Base-by-base conservation (phyloP, 371 early-diverging fungal genomes). In the Paraphysoderma sedebokerense region DNA sequence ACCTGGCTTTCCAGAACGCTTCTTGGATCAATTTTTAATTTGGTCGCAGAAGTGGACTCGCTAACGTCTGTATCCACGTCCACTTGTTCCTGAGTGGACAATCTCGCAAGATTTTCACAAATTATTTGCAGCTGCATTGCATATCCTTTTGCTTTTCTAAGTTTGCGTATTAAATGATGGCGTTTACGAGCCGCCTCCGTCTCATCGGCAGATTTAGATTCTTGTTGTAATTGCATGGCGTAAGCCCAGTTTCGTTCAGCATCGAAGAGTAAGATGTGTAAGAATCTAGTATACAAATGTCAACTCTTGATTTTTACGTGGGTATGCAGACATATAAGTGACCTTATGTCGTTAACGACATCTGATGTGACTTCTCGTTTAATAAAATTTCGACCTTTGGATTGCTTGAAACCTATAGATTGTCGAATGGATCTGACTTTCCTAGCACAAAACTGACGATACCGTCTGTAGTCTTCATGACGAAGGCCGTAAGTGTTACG, bases 241-340 rank as follows among this genome's bases (percentile, higher is more conserved):
- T 81, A 77, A 26, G 77, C 69, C 87, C 85, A 84, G 11, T 74
- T 72, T n/a, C 85, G 72, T 51, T 85, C 87, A 5, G 73, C 63
- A 48, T 79, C 73, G 54, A 76, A 82, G 13, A 83, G 61, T 34
- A 65, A 57, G 13, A 82, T 53, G 19, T 77, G 70, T 24, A 83
- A 63, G 49, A 67, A 72, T 38, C 76, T 74, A 22, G 19, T n/a
- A 26, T 1, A 34, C 11, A 17, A 50, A 36, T n/a, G n/a, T n/a
- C n/a, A n/a, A n/a, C n/a, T n/a, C n/a, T n/a, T n/a, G n/a, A n/a
- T n/a, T n/a, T n/a, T n/a, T n/a, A n/a, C n/a, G n/a, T n/a, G n/a
- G n/a, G n/a, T n/a, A n/a, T n/a, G n/a, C n/a, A n/a, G n/a, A n/a
- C n/a, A n/a, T n/a, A n/a, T n/a, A n/a, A n/a, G n/a, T n/a, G n/a